Conservation (phyloP, 148 eudicot genomes). For the Silene uniflora region DNA sequence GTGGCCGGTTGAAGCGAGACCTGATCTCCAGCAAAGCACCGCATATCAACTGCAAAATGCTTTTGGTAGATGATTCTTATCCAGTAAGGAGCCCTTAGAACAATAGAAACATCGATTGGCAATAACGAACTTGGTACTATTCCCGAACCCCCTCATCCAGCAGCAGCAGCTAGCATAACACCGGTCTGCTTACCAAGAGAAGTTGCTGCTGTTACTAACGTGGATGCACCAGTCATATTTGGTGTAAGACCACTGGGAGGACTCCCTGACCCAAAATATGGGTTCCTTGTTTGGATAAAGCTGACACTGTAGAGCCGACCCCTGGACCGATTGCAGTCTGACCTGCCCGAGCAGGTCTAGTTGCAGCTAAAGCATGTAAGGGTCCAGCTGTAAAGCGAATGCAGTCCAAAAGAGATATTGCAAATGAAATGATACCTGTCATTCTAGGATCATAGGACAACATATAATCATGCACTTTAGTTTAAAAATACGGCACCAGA, state of each 20-base stretch:
- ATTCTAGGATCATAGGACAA: not conserved
- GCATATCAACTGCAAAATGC: slow-evolving; percentile 92
- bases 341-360: slow-evolving; percentile 96
- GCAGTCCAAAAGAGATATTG: slow-evolving; percentile 96
- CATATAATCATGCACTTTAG: slow-evolving; percentile 69
- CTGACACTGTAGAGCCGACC: slow-evolving; percentile 44
- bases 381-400: slow-evolving; percentile 98
- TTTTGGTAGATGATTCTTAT: slow-evolving; percentile 89
- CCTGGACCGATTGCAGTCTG: slow-evolving; percentile 71
- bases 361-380: slow-evolving; percentile 93
- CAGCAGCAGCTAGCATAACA: slow-evolving; percentile 63
- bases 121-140: slow-evolving; percentile 93
- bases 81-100: slow-evolving; percentile 96
- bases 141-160: slow-evolving; percentile 89
- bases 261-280: slow-evolving; percentile 49
- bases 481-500: too few species aligned
- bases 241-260: slow-evolving; percentile 37
- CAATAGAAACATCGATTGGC: slow-evolving; percentile 97
- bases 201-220: slow-evolving; percentile 23
- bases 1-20: slow-evolving; percentile 99
- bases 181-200: slow-evolving; percentile 56
- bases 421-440: slow-evolving; percentile 6
- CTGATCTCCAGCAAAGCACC: slow-evolving; percentile 99
- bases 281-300: slow-evolving; percentile 56
- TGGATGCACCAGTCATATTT: slow-evolving; percentile 36